Percentiles rank a stretch among this genome's conserved stretches.
Conservation (phyloP, 2,329 filamentous ascomycete genomes). For the Penicillium verrucosum region DNA sequence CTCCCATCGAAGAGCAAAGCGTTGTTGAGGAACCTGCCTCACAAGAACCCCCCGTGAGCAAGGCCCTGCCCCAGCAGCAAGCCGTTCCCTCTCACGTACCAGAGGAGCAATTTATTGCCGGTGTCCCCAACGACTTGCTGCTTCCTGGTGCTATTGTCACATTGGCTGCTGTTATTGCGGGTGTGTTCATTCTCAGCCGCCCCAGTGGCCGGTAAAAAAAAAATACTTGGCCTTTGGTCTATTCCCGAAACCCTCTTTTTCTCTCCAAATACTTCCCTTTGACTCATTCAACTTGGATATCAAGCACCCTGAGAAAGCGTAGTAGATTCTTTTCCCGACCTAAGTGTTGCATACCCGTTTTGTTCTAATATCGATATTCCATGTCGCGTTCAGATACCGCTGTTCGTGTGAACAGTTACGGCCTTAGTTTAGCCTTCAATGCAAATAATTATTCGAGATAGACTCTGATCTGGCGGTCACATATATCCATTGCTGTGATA, state of each 20-base stretch:
- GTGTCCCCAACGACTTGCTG: constrained; percentile 89
- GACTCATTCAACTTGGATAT: background rate
- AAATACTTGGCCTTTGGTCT: constrained; percentile 2
- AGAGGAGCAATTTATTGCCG: constrained; percentile 77
- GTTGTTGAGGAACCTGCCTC: constrained; percentile 54
- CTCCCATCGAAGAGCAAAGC: constrained; percentile 47
- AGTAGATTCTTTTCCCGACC: constrained; percentile 1
- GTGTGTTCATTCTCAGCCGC: constrained; percentile 84
- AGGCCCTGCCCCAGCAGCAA: constrained; percentile 37
- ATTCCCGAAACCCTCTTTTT: constrained; percentile 8
- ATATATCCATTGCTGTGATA: background rate
- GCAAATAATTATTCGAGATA: constrained; percentile 23
- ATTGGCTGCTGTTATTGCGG: constrained; percentile 89
- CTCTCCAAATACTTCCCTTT: constrained; percentile 6
- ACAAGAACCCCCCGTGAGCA: constrained; percentile 41
- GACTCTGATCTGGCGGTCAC: background rate
- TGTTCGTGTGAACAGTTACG: constrained; percentile 22
- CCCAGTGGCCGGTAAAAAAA: constrained; percentile 48
- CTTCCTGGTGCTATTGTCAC: constrained; percentile 92
- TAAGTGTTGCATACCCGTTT: constrained; percentile 21
- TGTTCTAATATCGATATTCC: constrained; percentile 26
- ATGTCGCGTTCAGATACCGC: constrained; percentile 26
- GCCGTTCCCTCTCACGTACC: constrained; percentile 50
- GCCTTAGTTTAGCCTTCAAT: constrained; percentile 25
- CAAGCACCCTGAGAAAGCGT: background rate